A percentile compares a stretch with the other conserved stretches of the same genome.
Conservation (phyloP, 768 basidiomycete genomes). For the Leccinum arenicola region DNA sequence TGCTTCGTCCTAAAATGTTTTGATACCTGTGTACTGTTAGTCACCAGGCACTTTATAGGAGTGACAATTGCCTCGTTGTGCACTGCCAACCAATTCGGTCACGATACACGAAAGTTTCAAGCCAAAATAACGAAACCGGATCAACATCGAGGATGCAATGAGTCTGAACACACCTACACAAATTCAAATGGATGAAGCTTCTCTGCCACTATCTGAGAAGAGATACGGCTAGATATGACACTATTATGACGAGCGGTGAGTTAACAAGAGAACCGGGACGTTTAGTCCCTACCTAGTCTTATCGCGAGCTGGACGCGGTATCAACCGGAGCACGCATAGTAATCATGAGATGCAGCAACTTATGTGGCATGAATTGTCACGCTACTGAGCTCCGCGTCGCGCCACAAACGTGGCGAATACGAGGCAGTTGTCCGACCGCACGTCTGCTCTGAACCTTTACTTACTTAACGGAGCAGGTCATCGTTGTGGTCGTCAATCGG, state of each 20-base stretch:
- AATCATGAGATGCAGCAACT: conserved; percentile 3
- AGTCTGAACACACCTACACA: conserved; percentile 15
- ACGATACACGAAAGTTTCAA: conserved; percentile 16
- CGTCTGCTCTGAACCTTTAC: conserved; percentile 6
- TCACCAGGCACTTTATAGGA: conserved; percentile 18
- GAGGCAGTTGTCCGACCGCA: conserved; percentile 15
- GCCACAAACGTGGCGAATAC: conserved; percentile 25
- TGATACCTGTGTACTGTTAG: conserved; percentile 16
- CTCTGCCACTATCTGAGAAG: conserved; percentile 16
- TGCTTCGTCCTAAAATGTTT: conserved; percentile 8
- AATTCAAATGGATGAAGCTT: conserved; percentile 30
- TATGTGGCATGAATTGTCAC: conserved; percentile 28
- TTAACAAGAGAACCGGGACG: not conserved
- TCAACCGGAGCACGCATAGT: not conserved
- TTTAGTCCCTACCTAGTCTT: conserved; percentile 9
- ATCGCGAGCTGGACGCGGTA: conserved; percentile 14
- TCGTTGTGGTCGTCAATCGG: conserved; percentile 5
- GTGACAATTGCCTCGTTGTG: conserved; percentile 24
- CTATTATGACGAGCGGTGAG: conserved; percentile 3
- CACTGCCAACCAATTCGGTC: conserved; percentile 19
- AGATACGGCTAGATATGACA: conserved; percentile 18
- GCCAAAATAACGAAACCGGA: conserved; percentile 8
- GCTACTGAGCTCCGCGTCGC: not conserved
- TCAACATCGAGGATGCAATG: conserved; percentile 29
- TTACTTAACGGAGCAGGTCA: conserved; percentile 7